Base-by-base conservation (phyloP, 164 flowering plant species). In the Malania oleifera region DNA sequence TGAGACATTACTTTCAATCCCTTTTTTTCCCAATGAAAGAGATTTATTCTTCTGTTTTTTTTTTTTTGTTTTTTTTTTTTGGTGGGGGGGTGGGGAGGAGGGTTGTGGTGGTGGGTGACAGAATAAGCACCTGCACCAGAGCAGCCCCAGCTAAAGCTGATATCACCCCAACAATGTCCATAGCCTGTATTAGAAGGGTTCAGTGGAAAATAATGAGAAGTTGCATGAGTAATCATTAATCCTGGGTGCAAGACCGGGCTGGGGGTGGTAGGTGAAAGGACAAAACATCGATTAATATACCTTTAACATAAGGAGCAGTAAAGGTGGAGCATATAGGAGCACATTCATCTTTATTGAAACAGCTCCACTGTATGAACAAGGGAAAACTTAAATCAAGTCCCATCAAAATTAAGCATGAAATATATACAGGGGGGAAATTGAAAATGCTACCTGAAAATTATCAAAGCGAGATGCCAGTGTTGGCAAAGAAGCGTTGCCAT, bases 301-400 rank as follows among this genome's bases (percentile, higher is more conserved):
- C 95, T 91, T 86, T 63, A 91, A 57, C 87, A 89, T 73, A 52
- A 89, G 81, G 2, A 89, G 76, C 37, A 91, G 63, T 51, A 91
- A 64, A 13, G 96, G 71, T 20, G 96, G 96, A 56, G 96, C 95
- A 79, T 74, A 92, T 5, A 92, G 85, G 28, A 91, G 91, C 48
- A 92, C 87, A 74, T 92, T 92, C 98, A 92, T 92, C 85, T 92
- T 92, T 57, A 92, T 60, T 22, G 96, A 89, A 65, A 92, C 98
- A 64, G 98, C 98, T 2, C 37, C 85, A 72, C 98, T 92, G 63
- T 28, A 67, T 44, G 62, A 41, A 52, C 26, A 77, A 67, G 57
- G 14, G 26, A 40, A 27, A 19, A 63, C 39, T 54, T 17, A 54
- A 25, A 59, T 13, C 22, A 63, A 59, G 27, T 57, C 52, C 26